Percentiles rank a stretch among this genome's conserved stretches.
Conservation (phyloP, 2,329 filamentous ascomycete genomes). For the Penicillium sp. region DNA sequence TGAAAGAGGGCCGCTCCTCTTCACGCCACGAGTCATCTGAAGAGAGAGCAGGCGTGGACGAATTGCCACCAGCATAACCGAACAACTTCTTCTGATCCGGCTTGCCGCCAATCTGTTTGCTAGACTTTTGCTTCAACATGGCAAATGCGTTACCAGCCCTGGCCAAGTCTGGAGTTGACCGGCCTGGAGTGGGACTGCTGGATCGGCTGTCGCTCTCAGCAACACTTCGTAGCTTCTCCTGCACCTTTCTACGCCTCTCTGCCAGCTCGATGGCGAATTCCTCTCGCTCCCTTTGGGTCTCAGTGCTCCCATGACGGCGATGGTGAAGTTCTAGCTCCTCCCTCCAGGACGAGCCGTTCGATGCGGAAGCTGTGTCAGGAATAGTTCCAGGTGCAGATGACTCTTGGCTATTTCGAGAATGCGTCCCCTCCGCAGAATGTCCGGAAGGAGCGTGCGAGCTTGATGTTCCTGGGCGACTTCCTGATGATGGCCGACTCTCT, state of each 20-base stretch:
- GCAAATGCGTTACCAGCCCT: constrained; percentile 38
- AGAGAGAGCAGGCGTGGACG: constrained; percentile 31
- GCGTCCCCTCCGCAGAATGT: constrained; percentile 8
- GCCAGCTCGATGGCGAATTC: constrained; percentile 44
- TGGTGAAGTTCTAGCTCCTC: constrained; percentile 40
- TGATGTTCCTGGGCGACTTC: constrained; percentile 1
- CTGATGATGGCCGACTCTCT: background rate
- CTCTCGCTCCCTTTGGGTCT: constrained; percentile 43
- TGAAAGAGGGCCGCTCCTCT: constrained; percentile 27
- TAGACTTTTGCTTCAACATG: constrained; percentile 37
- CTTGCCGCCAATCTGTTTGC: constrained; percentile 26
- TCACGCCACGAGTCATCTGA: constrained; percentile 32
- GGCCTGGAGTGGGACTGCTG: constrained; percentile 34
- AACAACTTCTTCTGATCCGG: constrained; percentile 36
- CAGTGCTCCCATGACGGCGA: constrained; percentile 39
- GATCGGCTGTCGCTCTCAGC: constrained; percentile 39
- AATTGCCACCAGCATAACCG: constrained; percentile 32
- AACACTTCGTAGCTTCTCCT: constrained; percentile 41
- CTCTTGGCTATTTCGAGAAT: constrained; percentile 12
- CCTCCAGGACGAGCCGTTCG: constrained; percentile 37
- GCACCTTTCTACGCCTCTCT: constrained; percentile 40
- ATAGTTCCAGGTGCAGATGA: constrained; percentile 8
- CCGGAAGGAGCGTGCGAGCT: constrained; percentile 10
- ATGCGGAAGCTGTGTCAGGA: background rate
- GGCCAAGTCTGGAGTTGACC: constrained; percentile 28